Base-by-base conservation (phyloP, 805 yeast species). In the Wickerhamiella nectarea region DNA sequence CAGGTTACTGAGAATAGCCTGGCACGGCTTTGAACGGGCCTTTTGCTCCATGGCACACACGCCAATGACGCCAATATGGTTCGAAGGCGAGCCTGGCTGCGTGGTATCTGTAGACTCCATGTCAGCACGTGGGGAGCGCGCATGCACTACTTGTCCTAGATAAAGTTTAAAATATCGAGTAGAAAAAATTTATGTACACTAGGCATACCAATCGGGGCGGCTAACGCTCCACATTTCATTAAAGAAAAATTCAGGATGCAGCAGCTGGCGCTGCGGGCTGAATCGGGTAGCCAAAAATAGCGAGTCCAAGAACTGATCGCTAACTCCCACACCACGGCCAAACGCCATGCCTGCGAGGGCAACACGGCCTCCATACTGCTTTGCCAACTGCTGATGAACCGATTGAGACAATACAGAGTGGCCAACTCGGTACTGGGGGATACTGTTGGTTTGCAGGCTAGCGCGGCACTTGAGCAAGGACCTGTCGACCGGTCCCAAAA, bases 31-130 rank as follows among this genome's bases (percentile, higher is more conserved):
- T 36, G 94, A 80, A 56, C 94, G 71, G 1, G 87, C 98, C 62
- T 91, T 91, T 47, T 87, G 79, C 62, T 91, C 99, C 96, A 91
- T 87, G 9, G 99, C 99, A 65, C 99, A 91, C 1, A 91, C 95
- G 43, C 99, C 99, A 53, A 91, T 84, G 52, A 84, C 87, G 33
- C 98, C 97, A 50, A 87, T 49, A 28, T 46, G 48, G 36, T 15
- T 12, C 19, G 33, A 22, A 11, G 47, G 40, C 4, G 41, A 33
- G 28, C 38, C 34, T n/a, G 39, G 43, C 12, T 10, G 38, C 10
- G 43, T 40, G 21, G 39, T 22, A 12, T 36, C 31, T 8, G 31
- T 17, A 11, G 24, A 15, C 21, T 36, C 39, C 39, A 36, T 36
- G 28, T 21, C 35, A 33, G 35, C 38, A 35, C 24, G 38, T 20